Evolutionary conservation across 768 basidiomycete species (phyloP).

Genomic region (Mycena floridula): DNA sequence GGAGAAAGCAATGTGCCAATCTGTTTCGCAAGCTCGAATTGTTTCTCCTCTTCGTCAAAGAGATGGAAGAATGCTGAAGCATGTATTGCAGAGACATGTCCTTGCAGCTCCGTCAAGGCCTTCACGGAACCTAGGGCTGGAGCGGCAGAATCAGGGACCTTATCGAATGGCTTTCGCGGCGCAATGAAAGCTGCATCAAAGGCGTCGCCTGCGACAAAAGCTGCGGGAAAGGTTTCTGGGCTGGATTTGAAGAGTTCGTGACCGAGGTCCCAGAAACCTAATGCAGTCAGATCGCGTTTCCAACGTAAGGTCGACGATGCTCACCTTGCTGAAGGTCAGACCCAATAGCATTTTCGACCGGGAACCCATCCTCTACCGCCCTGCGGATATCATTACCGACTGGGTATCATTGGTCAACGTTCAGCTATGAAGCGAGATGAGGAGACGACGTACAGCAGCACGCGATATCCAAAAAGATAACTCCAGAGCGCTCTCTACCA

Average conservation of each 20-base stretch:
- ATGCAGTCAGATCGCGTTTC: not conserved
- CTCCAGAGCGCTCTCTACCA: slow-evolving; percentile 10
- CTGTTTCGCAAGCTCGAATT: slow-evolving; percentile 24
- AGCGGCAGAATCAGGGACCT: slow-evolving; percentile 5
- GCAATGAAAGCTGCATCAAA: slow-evolving; percentile 31
- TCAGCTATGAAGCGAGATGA: not conserved
- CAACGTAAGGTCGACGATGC: not conserved
- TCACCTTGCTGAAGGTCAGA: slow-evolving; percentile 18
- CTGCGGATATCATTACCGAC: slow-evolving; percentile 20
- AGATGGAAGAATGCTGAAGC: slow-evolving; percentile 38
- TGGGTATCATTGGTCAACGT: slow-evolving; percentile 4
- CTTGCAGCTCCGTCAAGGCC: slow-evolving; percentile 31
- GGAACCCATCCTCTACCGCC: slow-evolving; percentile 18
- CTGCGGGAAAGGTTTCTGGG: slow-evolving; percentile 32
- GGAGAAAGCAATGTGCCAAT: slow-evolving; percentile 26
- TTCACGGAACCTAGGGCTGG: slow-evolving; percentile 21
- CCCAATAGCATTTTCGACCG: slow-evolving; percentile 15
- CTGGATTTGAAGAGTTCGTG: slow-evolving; percentile 38
- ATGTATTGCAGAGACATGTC: slow-evolving; percentile 36
- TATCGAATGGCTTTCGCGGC: slow-evolving; percentile 10
- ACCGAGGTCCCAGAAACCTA: slow-evolving; percentile 43
- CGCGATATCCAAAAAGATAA: slow-evolving; percentile 19
- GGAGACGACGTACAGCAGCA: slow-evolving; percentile 17
- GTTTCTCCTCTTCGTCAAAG: slow-evolving; percentile 30
- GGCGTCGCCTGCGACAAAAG: slow-evolving; percentile 37